These are phyloP conservation scores for Castanea mollissima DNA, from an alignment of 306 rosid species.

Conservation along the genomic window DNA sequence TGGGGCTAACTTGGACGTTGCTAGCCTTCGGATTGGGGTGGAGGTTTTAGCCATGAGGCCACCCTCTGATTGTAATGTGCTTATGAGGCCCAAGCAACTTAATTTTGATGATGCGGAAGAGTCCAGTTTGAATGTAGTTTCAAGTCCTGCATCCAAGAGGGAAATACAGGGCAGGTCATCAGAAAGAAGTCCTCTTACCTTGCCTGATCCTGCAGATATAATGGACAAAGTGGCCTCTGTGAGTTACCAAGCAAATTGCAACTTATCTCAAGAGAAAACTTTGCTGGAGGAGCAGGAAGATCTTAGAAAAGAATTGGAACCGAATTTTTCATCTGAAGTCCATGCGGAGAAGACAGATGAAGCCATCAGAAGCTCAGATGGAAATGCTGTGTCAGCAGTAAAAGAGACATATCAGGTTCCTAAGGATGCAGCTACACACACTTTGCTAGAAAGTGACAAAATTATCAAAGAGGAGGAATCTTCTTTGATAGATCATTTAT, in stretches of 20 bases:
- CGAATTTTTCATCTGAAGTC: slow-evolving; percentile 19
- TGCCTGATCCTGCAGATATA: slow-evolving; percentile 25
- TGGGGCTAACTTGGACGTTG: slow-evolving; percentile 23
- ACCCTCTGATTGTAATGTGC: slow-evolving; percentile 37
- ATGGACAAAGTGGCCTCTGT: slow-evolving; percentile 25
- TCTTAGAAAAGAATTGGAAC: slow-evolving; percentile 26
- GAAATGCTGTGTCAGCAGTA: slow-evolving; percentile 16
- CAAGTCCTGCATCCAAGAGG: slow-evolving; percentile 29
- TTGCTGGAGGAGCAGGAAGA: slow-evolving; percentile 26
- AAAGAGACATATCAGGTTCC: slow-evolving; percentile 28
- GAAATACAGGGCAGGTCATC: slow-evolving; percentile 23
- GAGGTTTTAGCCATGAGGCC: slow-evolving; percentile 33
- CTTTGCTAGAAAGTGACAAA: slow-evolving; percentile 21
- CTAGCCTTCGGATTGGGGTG: slow-evolving; percentile 29
- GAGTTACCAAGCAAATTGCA: slow-evolving; percentile 25
- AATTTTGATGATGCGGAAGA: slow-evolving; percentile 47
- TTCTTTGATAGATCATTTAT: slow-evolving; percentile 28
- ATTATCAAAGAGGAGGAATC: slow-evolving; percentile 17
- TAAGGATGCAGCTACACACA: slow-evolving; percentile 20
- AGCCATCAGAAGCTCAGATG: slow-evolving; percentile 6
- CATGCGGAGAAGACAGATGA: slow-evolving; percentile 20
- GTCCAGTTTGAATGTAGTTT: slow-evolving; percentile 32
- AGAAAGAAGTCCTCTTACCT: slow-evolving; percentile 14
- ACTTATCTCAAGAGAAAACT: slow-evolving; percentile 20
- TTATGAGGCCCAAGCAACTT: slow-evolving; percentile 54